Conservation (phyloP, 345 rosid genomes). For the Arabis alpina region DNA sequence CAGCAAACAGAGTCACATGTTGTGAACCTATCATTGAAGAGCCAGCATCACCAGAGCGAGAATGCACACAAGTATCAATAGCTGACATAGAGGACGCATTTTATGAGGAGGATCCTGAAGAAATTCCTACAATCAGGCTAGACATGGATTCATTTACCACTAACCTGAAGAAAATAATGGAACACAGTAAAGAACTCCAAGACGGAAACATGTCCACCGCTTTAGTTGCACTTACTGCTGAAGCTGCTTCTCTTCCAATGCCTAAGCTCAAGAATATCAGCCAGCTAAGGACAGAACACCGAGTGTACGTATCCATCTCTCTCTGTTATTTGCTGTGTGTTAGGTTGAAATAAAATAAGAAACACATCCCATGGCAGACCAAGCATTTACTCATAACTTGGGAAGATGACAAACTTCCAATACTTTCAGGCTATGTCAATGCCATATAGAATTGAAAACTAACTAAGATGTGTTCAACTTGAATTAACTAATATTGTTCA, state of each 20-base stretch:
- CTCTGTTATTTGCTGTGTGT: slow-evolving; percentile 6
- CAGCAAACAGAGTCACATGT: slow-evolving; percentile 35
- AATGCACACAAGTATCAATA: slow-evolving; percentile 47
- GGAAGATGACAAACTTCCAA: neutral
- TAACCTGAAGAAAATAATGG: slow-evolving; percentile 70
- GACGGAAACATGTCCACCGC: slow-evolving; percentile 74
- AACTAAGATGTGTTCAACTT: neutral
- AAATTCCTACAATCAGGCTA: slow-evolving; percentile 79
- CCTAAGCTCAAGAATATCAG: slow-evolving; percentile 86
- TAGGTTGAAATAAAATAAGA: neutral
- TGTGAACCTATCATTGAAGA: slow-evolving; percentile 86
- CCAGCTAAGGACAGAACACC: slow-evolving; percentile 88
- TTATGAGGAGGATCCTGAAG: slow-evolving; percentile 70
- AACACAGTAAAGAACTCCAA: slow-evolving; percentile 69
- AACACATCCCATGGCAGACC: neutral
- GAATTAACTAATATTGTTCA: neutral
- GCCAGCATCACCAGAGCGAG: slow-evolving; percentile 84
- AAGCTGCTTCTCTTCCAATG: slow-evolving; percentile 79
- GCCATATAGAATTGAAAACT: neutral
- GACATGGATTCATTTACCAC: slow-evolving; percentile 66
- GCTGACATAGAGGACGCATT: slow-evolving; percentile 74
- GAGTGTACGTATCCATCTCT: slow-evolving; percentile 67
- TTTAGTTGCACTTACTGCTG: slow-evolving; percentile 75
- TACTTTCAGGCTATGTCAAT: neutral
- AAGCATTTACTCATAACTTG: neutral